Conservation (phyloP, 2,329 filamentous ascomycete species). For the Phialocephala subalpina region DNA sequence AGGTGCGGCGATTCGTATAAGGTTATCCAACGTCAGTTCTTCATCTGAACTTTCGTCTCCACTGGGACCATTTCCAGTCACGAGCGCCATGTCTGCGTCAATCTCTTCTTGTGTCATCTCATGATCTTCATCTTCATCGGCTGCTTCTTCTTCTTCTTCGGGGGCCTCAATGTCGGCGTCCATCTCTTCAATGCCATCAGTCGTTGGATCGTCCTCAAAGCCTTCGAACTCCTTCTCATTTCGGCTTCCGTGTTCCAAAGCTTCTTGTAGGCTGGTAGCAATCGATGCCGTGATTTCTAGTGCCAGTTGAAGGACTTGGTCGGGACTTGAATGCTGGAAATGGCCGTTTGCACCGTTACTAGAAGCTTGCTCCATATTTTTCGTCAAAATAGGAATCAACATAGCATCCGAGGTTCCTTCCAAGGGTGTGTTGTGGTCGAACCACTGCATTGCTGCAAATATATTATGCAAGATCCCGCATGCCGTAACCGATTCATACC, state of each 20-base stretch:
- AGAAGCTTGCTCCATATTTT: constrained; percentile 37
- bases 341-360: constrained; percentile 35
- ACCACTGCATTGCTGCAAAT: constrained; percentile 61
- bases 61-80: constrained; percentile 56
- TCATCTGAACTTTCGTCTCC: constrained; percentile 47
- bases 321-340: constrained; percentile 36
- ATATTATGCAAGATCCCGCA: constrained; percentile 71
- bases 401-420: constrained; percentile 59
- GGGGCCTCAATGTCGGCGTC: constrained; percentile 52
- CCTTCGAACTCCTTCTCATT: constrained; percentile 51
- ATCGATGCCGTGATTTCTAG: constrained; percentile 72
- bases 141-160: constrained; percentile 49
- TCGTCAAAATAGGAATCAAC: constrained; percentile 54
- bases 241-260: constrained; percentile 54
- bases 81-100: constrained; percentile 70
- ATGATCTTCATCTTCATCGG: constrained; percentile 49
- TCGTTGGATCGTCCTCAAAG: constrained; percentile 40
- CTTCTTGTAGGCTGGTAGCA: constrained; percentile 63
- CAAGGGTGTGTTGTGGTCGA: constrained; percentile 57
- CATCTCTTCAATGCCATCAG: constrained; percentile 43
- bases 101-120: constrained; percentile 65
- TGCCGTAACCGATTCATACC: constrained; percentile 60
- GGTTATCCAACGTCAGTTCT: constrained; percentile 39
- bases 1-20: constrained; percentile 43
- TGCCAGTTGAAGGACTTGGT: constrained; percentile 51